A percentile compares a stretch with the other conserved stretches of the same genome.
Evolutionary conservation across 768 basidiomycete species (phyloP).

Genomic region (Tylopilus sp.): DNA sequence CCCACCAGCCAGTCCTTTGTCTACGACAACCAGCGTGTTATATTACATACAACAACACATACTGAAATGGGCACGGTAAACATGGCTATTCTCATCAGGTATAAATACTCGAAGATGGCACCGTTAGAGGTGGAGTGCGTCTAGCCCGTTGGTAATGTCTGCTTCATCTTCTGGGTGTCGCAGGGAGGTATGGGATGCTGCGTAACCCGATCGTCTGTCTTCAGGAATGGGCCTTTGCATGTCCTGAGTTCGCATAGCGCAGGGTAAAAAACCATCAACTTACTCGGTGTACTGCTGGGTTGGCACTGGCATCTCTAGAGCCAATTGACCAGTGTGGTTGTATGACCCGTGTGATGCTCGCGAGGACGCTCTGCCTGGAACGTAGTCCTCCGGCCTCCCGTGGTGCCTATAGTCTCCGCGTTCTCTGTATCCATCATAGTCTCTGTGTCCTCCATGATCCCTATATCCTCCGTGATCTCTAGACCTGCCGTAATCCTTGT

Average conservation of each 20-base stretch:
- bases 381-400: conserved; percentile 11
- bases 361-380: conserved; percentile 23
- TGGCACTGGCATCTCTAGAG: conserved; percentile 12
- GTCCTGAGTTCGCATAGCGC: conserved; percentile 5
- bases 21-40: not conserved
- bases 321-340: conserved; percentile 16
- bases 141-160: conserved; percentile 22
- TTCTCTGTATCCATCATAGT: conserved; percentile 14
- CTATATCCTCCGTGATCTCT: not conserved
- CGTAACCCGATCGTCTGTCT: conserved; percentile 26
- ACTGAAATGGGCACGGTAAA: conserved; percentile 1
- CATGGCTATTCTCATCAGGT: not conserved
- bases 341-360: conserved; percentile 28
- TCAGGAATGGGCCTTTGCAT: conserved; percentile 19
- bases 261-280: conserved; percentile 1
- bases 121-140: conserved; percentile 24
- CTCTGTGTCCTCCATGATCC: conserved; percentile 10
- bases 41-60: conserved; percentile 11
- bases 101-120: conserved; percentile 4
- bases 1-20: not conserved
- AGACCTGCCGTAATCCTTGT: not conserved
- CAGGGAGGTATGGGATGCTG: conserved; percentile 14
- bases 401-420: conserved; percentile 12
- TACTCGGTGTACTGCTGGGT: conserved; percentile 19
- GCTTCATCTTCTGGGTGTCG: conserved; percentile 17